Base-by-base conservation (phyloP, 2,329 filamentous ascomycete genomes). In the Podosphaera xanthii region DNA sequence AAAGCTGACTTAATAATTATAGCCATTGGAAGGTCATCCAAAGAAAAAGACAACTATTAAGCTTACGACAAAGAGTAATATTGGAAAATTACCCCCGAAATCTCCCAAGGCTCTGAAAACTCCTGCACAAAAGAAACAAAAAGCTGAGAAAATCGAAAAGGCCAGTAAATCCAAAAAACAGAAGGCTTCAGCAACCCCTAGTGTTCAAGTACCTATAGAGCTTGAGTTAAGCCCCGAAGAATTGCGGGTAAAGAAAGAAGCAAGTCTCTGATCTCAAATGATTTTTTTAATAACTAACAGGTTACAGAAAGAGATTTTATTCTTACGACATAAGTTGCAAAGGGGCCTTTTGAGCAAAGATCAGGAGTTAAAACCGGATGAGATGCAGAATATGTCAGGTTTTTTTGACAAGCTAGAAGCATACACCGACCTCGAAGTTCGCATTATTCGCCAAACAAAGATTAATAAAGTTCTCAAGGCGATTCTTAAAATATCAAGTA, bases 381-480 rank as follows among this genome's bases (percentile, higher is more conserved):
- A 91, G 65, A 90, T 91, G 85, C 75, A 80, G 62, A 73, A 75
- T 55, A 89, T 92, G 83, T 83, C 83, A 3, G 83, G 86, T 22
- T 87, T 83, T 67, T 76, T 94, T 60, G 78, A 77, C 36, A 87
- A 94, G 70, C 79, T 98, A 4, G 92, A 98, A 72, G 79, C 76
- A 6, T 84, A 81, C 76, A 74, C 80, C 1, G 86, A 94, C 63
- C 79, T 97, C 3, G 91, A 97, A 69, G 87, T 86, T 36, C 82
- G 82, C 64, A 92, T 96, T 66, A 95, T 97, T 67, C 82, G 87
- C 63, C 76, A 75, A 12, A 98, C 92, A 62, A 98, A 97, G 77
- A 96, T 98, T 72, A 91, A 97, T 80, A 98, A 98, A 75, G 91
- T 98, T 9, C 78, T 98, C 60, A 95, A 94, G 74, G 89, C 85